These are phyloP conservation scores for Plantago elongata DNA, from an alignment of 257 asterid species.

Conservation along the genomic window DNA sequence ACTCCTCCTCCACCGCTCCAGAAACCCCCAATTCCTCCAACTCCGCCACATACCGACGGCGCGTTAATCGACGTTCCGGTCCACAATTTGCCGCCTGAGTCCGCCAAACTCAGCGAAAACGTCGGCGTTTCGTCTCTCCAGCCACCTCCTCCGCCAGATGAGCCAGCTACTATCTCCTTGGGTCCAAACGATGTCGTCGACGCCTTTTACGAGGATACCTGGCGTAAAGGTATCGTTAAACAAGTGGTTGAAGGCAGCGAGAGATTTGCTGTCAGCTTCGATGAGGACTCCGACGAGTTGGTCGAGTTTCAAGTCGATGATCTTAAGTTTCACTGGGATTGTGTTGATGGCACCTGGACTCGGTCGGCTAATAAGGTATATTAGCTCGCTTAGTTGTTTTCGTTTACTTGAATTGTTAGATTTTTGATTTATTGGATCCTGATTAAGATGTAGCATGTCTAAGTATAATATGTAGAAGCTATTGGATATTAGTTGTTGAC, in stretches of 20 bases:
- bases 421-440: no score
- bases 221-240: slow-evolving; percentile 58
- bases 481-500: no score
- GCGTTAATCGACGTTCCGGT: no score
- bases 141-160: slow-evolving; percentile 33
- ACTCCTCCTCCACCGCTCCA: no score
- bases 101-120: slow-evolving; percentile 24
- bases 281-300: slow-evolving; percentile 46
- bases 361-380: slow-evolving; percentile 49
- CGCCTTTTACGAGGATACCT: slow-evolving; percentile 52
- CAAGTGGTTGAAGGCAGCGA: slow-evolving; percentile 20
- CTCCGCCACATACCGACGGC: no score
- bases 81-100: no score
- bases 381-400: no score
- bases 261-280: slow-evolving; percentile 40
- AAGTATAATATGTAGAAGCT: no score
- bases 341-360: slow-evolving; percentile 58
- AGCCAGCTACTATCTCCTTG: slow-evolving; percentile 15
- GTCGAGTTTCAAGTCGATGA: slow-evolving; percentile 38
- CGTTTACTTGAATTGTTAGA: no score
- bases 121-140: slow-evolving; percentile 32
- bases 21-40: no score
- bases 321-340: slow-evolving; percentile 53
- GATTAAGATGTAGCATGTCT: no score
- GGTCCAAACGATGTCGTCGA: slow-evolving; percentile 49